Conservation (phyloP, 2,329 filamentous ascomycete genomes). For the Emergomyces orientalis region DNA sequence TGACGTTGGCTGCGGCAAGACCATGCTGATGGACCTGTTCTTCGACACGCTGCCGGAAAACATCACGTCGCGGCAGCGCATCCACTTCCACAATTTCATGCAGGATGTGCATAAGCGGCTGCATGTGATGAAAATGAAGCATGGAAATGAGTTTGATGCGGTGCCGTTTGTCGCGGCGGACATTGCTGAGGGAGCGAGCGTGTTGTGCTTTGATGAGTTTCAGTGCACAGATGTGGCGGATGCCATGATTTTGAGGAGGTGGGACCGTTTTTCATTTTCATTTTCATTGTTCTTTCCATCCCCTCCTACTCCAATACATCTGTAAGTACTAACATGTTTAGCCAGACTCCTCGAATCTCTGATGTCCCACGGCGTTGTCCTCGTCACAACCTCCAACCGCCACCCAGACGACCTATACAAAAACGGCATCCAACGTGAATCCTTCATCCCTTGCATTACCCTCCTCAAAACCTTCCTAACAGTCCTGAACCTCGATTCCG, state of each 20-base stretch:
- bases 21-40: conserved; percentile 98
- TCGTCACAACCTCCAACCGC: conserved; percentile 94
- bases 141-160: conserved; percentile 82
- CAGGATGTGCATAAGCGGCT: conserved; percentile 88
- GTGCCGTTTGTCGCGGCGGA: conserved; percentile 91
- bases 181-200: conserved; percentile 73
- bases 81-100: conserved; percentile 99
- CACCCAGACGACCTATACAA: conserved; percentile 95
- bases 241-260: conserved; percentile 89
- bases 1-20: conserved; percentile 95
- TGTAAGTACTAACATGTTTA: conserved; percentile 5
- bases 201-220: conserved; percentile 97
- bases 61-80: conserved; percentile 75
- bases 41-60: conserved; percentile 80
- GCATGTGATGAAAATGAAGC: conserved; percentile 78
- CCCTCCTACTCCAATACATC: background rate
- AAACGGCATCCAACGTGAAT: conserved; percentile 92
- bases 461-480: conserved; percentile 75
- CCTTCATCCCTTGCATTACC: conserved; percentile 90
- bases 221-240: conserved; percentile 97
- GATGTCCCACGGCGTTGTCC: conserved; percentile 93
- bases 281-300: background rate
- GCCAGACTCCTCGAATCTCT: conserved; percentile 68
- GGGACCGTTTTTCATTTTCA: conserved; percentile 15
- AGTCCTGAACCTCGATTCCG: conserved; percentile 89